Conservation (phyloP, 371 early-diverging fungal species). For the Rhizopus delemar region DNA sequence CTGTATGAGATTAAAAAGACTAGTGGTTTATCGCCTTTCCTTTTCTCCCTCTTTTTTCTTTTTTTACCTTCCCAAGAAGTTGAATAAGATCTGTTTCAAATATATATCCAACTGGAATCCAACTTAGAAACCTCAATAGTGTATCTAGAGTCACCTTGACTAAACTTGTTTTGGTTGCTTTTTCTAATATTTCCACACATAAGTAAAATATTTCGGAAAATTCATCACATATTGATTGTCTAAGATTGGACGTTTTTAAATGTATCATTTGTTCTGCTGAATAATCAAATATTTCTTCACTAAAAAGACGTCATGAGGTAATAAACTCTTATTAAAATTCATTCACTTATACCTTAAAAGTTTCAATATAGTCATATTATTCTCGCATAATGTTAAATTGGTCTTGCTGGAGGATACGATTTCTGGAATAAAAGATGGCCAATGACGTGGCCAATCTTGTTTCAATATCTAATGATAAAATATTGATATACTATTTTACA, state of each 20-base stretch:
- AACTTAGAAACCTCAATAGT: constrained; percentile 91
- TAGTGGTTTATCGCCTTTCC: neutral
- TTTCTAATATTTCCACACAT: constrained; percentile 92
- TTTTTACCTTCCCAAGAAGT: constrained; percentile 74
- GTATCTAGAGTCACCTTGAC: constrained; percentile 93
- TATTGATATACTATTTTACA: neutral
- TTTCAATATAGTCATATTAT: constrained; percentile 98
- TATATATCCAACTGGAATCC: constrained; percentile 97
- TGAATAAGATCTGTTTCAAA: constrained; percentile 94
- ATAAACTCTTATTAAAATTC: neutral
- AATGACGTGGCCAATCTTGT: constrained; percentile 99
- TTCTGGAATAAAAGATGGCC: constrained; percentile 99
- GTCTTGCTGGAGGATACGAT: constrained; percentile 91
- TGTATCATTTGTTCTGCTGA: constrained; percentile 98
- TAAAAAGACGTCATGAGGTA: constrained; percentile 25
- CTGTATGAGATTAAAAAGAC: no score
- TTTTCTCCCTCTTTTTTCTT: neutral
- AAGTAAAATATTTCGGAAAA: constrained; percentile 95
- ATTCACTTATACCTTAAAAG: constrained; percentile 75
- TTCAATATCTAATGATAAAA: constrained; percentile 84
- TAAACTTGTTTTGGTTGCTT: constrained; percentile 84
- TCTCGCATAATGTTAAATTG: constrained; percentile 93
- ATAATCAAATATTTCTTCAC: constrained; percentile 99
- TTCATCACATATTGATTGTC: constrained; percentile 93
- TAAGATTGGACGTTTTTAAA: constrained; percentile 86